Evolutionary conservation across 2,329 filamentous ascomycete species (phyloP).

Genomic region (Fusarium multiceps): DNA sequence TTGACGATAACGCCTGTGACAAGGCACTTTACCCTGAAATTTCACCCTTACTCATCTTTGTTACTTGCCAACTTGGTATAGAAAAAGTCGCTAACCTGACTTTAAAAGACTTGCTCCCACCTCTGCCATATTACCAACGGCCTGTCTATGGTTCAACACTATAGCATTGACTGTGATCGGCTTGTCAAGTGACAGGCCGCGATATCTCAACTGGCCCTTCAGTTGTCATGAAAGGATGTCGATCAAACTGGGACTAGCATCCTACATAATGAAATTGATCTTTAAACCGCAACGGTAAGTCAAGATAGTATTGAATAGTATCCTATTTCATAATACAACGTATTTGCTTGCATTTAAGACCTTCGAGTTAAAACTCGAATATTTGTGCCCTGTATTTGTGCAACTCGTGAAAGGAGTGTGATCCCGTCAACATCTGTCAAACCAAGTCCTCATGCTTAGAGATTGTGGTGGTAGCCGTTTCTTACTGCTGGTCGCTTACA

Average conservation of each 20-base stretch:
- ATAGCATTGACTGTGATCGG: too few relatives aligned
- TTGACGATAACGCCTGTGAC: slow-evolving; percentile 61
- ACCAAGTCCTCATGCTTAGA: not conserved
- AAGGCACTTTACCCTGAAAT: slow-evolving; percentile 51
- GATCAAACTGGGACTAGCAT: too few relatives aligned
- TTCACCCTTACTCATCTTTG: not conserved
- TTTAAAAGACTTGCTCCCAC: not conserved
- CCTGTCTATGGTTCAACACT: not conserved
- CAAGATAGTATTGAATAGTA: not conserved
- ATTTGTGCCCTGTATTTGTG: not conserved
- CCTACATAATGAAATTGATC: not conserved
- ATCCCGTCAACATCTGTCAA: not conserved
- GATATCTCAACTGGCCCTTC: not conserved
- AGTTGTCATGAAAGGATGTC: not conserved
- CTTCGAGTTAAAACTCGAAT: not conserved
- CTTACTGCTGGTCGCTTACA: not conserved
- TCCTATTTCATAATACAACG: slow-evolving; percentile 29
- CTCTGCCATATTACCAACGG: not conserved
- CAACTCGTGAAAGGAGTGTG: slow-evolving; percentile 24
- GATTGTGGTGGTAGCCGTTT: not conserved
- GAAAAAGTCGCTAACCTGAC: slow-evolving; percentile 24
- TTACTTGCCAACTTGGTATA: not conserved
- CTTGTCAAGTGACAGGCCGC: slow-evolving; percentile 16
- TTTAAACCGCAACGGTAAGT: slow-evolving; percentile 10
- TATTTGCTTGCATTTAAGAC: slow-evolving; percentile 25